Conservation (phyloP, 495 filamentous ascomycete species). For the Aspergillus nidulans region DNA sequence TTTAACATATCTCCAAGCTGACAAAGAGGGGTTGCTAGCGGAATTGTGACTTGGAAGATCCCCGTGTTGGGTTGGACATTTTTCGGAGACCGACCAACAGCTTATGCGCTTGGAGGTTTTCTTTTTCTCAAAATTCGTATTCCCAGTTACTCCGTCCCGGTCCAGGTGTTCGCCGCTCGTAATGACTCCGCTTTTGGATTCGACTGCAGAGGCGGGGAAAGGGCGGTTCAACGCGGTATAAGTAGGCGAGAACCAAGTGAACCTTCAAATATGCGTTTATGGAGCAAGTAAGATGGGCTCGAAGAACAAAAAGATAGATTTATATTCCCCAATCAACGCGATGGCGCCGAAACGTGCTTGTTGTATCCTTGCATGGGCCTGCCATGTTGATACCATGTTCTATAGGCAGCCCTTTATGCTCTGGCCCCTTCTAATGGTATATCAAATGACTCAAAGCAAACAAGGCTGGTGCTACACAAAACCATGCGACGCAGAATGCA, state of each 20-base stretch:
- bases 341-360: not conserved
- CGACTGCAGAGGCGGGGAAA: not conserved
- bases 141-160: not conserved
- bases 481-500: not conserved
- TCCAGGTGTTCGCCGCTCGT: not conserved
- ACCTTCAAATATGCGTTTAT: too few species aligned
- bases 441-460: not conserved
- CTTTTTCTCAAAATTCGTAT: not conserved
- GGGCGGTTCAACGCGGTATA: not conserved
- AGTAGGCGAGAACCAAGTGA: not conserved
- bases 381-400: constrained; percentile 10
- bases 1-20: not conserved
- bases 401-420: not conserved
- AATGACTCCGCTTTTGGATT: not conserved
- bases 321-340: not conserved
- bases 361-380: constrained; percentile 4
- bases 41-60: not conserved
- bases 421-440: not conserved
- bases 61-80: not conserved
- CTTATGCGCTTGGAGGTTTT: not conserved
- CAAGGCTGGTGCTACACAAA: not conserved
- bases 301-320: not conserved
- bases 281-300: too few species aligned
- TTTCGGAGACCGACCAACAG: constrained; percentile 4
- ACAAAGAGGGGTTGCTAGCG: too few species aligned